Evolutionary conservation across 352 stramenopile species (phyloP).

Genomic region (Pythium scleroteichum): DNA sequence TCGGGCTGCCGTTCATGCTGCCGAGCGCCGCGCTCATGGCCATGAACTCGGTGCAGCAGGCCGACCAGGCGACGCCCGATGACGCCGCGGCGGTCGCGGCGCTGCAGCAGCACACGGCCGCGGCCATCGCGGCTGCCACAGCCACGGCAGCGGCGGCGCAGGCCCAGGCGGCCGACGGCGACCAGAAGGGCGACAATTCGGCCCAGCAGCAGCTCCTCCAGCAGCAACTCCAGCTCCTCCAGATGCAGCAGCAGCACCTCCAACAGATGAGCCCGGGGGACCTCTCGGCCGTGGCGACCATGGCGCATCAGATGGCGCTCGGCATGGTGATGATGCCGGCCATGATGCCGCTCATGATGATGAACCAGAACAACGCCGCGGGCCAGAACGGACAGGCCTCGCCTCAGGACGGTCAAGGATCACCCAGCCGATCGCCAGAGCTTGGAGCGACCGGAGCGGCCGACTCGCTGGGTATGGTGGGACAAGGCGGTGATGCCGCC

Average conservation of each 20-base stretch:
- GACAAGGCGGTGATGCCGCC: constrained; percentile 12
- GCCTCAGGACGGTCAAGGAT: constrained; percentile 17
- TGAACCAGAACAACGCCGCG: constrained; percentile 40
- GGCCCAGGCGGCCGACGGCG: neutral
- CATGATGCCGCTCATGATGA: constrained; percentile 77
- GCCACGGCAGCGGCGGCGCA: neutral
- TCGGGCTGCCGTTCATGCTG: constrained; percentile 31
- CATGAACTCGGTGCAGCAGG: constrained; percentile 29
- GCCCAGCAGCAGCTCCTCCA: constrained; percentile 57
- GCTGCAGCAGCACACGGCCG: constrained; percentile 20
- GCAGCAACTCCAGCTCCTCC: constrained; percentile 66
- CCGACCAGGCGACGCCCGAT: constrained; percentile 8
- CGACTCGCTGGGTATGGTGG: constrained; percentile 18
- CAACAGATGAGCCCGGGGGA: constrained; percentile 63
- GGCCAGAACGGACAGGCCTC: constrained; percentile 18
- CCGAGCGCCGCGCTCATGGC: constrained; percentile 29
- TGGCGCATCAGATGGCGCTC: constrained; percentile 71
- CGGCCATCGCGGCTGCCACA: constrained; percentile 17
- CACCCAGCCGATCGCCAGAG: constrained; percentile 13
- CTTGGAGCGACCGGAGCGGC: constrained; percentile 7
- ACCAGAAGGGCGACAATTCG: constrained; percentile 32
- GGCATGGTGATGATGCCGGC: constrained; percentile 66
- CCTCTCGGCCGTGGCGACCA: constrained; percentile 38
- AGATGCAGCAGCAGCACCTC: constrained; percentile 49
- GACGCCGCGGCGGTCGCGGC: constrained; percentile 12